Percentiles rank a stretch among this genome's conserved stretches.
Conservation (phyloP, 2,329 filamentous ascomycete species). For the Aureobasidium subglaciale region DNA sequence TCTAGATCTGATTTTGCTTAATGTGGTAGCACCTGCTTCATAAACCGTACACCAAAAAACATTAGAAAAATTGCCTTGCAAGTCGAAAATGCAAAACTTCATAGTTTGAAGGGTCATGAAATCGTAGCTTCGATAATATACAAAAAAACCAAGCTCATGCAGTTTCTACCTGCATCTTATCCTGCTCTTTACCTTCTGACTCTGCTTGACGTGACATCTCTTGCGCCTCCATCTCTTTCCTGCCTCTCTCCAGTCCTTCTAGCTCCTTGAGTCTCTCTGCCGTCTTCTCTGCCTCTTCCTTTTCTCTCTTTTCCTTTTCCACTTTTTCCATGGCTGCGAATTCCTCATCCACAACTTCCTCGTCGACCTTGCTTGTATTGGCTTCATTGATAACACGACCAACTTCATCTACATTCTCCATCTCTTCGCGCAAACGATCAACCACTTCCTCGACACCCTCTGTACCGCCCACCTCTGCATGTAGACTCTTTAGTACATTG, state of each 20-base stretch:
- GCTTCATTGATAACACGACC: conserved; percentile 65
- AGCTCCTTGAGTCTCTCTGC: conserved; percentile 24
- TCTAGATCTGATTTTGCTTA: no score
- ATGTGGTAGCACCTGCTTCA: no score
- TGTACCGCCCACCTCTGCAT: conserved; percentile 68
- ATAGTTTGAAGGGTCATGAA: neutral
- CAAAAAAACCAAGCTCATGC: neutral
- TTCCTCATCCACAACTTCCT: conserved; percentile 81
- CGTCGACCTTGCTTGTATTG: conserved; percentile 52
- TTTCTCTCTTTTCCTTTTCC: conserved; percentile 35
- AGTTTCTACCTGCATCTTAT: neutral
- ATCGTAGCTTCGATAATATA: neutral
- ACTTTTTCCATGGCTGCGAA: conserved; percentile 63
- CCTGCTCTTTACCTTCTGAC: neutral
- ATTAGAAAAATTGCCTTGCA: no score
- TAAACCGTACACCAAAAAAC: no score
- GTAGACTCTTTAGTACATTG: conserved; percentile 63
- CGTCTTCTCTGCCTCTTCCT: conserved; percentile 29
- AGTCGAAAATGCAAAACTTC: no score
- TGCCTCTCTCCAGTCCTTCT: conserved; percentile 37
- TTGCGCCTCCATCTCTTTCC: conserved; percentile 28
- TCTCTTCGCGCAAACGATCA: conserved; percentile 67
- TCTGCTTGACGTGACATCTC: no score
- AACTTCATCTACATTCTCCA: conserved; percentile 76
- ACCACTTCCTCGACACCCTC: conserved; percentile 71